These are phyloP conservation scores for Gonapodya prolifera DNA, from an alignment of 192 early-diverging fungal species.

Conservation along the genomic window DNA sequence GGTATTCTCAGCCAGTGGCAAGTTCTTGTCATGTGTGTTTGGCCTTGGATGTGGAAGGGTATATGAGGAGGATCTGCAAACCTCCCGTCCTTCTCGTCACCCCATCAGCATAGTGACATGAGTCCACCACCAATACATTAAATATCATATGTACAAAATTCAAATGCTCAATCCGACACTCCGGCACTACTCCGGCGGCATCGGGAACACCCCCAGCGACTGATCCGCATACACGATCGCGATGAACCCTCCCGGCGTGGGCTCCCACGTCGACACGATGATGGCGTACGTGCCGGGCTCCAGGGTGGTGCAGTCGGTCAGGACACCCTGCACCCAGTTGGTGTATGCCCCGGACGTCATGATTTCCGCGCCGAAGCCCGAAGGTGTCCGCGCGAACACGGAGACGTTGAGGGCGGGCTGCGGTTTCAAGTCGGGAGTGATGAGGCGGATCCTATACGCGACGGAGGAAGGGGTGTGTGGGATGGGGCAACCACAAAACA, in stretches of 20 bases:
- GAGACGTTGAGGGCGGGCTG: constrained; percentile 57
- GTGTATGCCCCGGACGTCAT: constrained; percentile 44
- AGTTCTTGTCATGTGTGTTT: too few relatives aligned
- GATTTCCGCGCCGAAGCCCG: constrained; percentile 37
- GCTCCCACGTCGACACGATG: not conserved
- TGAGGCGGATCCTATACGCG: constrained; percentile 48
- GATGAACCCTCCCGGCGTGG: not conserved
- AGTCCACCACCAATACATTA: too few relatives aligned
- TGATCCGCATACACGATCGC: not conserved
- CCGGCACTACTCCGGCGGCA: not conserved
- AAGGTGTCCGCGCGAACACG: constrained; percentile 35
- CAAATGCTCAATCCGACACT: not conserved
- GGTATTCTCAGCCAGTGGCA: too few relatives aligned
- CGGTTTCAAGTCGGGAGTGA: constrained; percentile 47
- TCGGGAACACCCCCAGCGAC: not conserved
- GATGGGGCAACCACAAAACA: not conserved
- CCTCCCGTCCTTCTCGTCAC: too few relatives aligned
- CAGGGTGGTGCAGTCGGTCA: not conserved
- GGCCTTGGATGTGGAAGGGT: too few relatives aligned
- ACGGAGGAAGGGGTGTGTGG: not conserved
- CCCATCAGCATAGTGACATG: too few relatives aligned
- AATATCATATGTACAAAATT: too few relatives aligned
- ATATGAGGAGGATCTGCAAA: too few relatives aligned
- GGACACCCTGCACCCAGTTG: constrained; percentile 25
- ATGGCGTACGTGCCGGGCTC: not conserved